Evolutionary conservation across 2,329 filamentous ascomycete species (phyloP).

Genomic region (Niveomyces coronatus): DNA sequence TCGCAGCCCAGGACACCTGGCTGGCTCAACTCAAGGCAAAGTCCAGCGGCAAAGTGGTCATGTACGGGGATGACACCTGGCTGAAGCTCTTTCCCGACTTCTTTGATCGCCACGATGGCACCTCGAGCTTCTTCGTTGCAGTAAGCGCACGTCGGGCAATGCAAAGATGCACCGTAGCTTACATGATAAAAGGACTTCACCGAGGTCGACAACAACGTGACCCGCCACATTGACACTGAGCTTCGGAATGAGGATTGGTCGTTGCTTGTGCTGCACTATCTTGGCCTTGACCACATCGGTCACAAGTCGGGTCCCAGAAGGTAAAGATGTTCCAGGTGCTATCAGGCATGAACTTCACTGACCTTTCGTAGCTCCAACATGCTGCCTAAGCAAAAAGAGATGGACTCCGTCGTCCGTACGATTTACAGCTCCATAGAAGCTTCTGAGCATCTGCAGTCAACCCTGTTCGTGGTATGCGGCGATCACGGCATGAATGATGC

Average conservation of each 20-base stretch:
- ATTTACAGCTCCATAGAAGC: slow-evolving; percentile 69
- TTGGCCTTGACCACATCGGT: slow-evolving; percentile 93
- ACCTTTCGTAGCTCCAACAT: slow-evolving; percentile 60
- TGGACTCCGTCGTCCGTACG: slow-evolving; percentile 70
- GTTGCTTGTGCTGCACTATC: slow-evolving; percentile 87
- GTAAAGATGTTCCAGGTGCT: slow-evolving; percentile 29
- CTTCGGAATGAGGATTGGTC: slow-evolving; percentile 75
- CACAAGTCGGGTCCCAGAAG: slow-evolving; percentile 87
- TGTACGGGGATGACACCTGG: slow-evolving; percentile 99
- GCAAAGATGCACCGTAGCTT: slow-evolving; percentile 1
- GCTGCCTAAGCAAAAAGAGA: slow-evolving; percentile 85
- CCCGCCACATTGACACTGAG: slow-evolving; percentile 73
- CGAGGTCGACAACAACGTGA: slow-evolving; percentile 96
- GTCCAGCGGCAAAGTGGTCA: slow-evolving; percentile 63
- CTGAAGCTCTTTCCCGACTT: slow-evolving; percentile 86
- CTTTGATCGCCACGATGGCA: slow-evolving; percentile 82
- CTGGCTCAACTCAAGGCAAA: slow-evolving; percentile 80
- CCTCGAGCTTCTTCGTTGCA: slow-evolving; percentile 95
- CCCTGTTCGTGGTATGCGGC: slow-evolving; percentile 76
- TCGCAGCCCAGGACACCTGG: slow-evolving; percentile 90
- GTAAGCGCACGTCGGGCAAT: slow-evolving; percentile 42
- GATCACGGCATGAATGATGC: slow-evolving; percentile 99
- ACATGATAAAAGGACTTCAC: slow-evolving; percentile 68
- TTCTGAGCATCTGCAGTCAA: slow-evolving; percentile 60
- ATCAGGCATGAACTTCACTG: neutral